phyloP scores from a whole-genome alignment of 371 early-diverging fungal genomes.

The Mortierella sp. region DNA sequence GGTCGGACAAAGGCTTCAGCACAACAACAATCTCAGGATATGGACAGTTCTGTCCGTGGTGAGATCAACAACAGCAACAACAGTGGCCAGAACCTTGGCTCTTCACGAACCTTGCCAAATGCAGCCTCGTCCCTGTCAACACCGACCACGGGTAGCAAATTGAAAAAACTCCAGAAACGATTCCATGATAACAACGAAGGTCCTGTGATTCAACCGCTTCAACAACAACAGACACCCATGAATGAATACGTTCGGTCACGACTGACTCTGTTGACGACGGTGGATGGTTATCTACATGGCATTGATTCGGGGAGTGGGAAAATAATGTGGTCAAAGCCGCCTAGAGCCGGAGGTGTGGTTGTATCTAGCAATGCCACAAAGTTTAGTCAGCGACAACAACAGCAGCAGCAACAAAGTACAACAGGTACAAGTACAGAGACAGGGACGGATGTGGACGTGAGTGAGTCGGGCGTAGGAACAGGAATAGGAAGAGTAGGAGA shows the following conservation, averaged over 20 bases:
- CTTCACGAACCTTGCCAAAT: neutral
- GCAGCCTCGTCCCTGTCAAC: neutral
- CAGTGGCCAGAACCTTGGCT: no score
- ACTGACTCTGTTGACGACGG: conserved; percentile 58
- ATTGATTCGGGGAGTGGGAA: conserved; percentile 60
- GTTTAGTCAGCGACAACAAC: neutral
- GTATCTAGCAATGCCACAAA: conserved; percentile 41
- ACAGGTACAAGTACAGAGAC: neutral
- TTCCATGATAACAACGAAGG: conserved; percentile 7
- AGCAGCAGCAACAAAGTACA: neutral
- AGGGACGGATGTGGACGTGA: neutral
- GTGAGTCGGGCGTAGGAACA: no score
- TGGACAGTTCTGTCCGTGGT: no score
- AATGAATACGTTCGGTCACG: conserved; percentile 41
- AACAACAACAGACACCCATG: neutral
- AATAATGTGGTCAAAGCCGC: conserved; percentile 60
- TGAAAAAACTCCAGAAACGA: neutral
- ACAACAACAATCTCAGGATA: no score
- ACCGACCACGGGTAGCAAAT: neutral
- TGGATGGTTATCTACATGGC: conserved; percentile 74
- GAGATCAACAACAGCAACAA: no score
- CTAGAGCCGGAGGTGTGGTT: conserved; percentile 28
- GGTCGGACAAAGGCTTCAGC: no score
- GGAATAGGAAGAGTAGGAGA: no score
- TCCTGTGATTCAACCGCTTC: conserved; percentile 9